A percentile compares a stretch with the other conserved stretches of the same genome.
These are phyloP conservation scores for Tricholoma hemisulphureum DNA, from an alignment of 768 basidiomycete species.

Conservation along the genomic window DNA sequence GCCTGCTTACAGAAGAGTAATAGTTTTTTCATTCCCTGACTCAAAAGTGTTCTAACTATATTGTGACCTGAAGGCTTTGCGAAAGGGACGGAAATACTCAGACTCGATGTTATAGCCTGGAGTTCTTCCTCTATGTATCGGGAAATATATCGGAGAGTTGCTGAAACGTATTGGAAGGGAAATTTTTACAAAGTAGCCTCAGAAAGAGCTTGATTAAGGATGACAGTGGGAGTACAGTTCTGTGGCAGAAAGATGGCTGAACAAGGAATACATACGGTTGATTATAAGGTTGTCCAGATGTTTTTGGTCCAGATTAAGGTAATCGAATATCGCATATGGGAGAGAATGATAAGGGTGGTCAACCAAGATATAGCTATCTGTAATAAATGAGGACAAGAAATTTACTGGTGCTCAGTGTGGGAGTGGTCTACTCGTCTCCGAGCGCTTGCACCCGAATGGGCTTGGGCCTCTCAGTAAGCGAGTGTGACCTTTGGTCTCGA, in stretches of 20 bases:
- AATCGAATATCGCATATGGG: neutral
- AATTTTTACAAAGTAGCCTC: too few species aligned
- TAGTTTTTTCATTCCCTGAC: neutral
- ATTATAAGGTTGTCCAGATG: too few species aligned
- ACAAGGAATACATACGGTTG: too few species aligned
- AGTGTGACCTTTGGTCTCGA: constrained; percentile 66
- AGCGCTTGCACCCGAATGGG: constrained; percentile 30
- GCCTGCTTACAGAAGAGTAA: constrained; percentile 15
- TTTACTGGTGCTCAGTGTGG: constrained; percentile 24
- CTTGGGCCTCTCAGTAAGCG: constrained; percentile 60
- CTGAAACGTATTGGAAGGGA: too few species aligned
- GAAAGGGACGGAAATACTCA: constrained; percentile 33
- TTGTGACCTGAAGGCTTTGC: constrained; percentile 22
- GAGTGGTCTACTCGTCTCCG: constrained; percentile 34
- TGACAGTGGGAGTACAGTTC: too few species aligned
- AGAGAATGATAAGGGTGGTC: neutral
- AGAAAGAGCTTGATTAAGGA: neutral
- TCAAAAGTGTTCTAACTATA: constrained; percentile 4
- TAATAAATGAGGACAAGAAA: constrained; percentile 1
- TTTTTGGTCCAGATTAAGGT: neutral
- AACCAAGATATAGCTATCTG: neutral
- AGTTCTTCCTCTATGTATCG: too few species aligned
- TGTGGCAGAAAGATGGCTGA: neutral
- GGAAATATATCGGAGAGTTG: too few species aligned
- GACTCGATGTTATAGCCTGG: constrained; percentile 15